Evolutionary conservation across 805 yeast genomes (phyloP).

Genomic region (Priceomyces melissophilus): DNA sequence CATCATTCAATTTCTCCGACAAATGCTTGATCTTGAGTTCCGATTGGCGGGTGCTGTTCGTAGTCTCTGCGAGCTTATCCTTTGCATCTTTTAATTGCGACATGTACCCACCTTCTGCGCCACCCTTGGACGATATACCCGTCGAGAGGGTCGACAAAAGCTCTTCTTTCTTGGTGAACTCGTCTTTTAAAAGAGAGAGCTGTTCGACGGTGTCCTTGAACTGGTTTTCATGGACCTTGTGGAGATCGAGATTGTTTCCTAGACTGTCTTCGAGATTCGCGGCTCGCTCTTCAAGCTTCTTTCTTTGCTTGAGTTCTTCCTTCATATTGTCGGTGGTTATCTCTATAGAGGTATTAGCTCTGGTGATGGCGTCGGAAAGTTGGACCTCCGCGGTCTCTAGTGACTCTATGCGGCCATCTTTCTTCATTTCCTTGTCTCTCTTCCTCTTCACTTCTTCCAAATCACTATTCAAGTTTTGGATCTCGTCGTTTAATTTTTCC

Average conservation of each 20-base stretch:
- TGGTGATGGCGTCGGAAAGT: constrained; percentile 59
- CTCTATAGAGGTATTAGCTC: constrained; percentile 62
- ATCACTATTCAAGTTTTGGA: constrained; percentile 57
- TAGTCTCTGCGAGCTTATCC: constrained; percentile 48
- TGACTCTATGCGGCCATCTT: constrained; percentile 57
- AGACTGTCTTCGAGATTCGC: constrained; percentile 29
- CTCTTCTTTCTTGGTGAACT: constrained; percentile 64
- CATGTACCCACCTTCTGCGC: constrained; percentile 70
- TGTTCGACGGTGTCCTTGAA: constrained; percentile 41
- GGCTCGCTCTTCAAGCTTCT: constrained; percentile 30
- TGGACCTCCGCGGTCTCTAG: constrained; percentile 57
- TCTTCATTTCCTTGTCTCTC: constrained; percentile 55
- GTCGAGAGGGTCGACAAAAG: constrained; percentile 77
- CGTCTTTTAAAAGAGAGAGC: constrained; percentile 45
- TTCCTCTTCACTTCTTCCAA: constrained; percentile 49
- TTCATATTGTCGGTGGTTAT: constrained; percentile 53
- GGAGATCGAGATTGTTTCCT: constrained; percentile 32
- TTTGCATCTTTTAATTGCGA: constrained; percentile 67
- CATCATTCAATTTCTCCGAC: constrained; percentile 44
- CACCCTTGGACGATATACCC: constrained; percentile 84
- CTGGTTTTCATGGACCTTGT: constrained; percentile 41
- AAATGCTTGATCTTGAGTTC: constrained; percentile 58
- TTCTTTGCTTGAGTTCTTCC: constrained; percentile 47
- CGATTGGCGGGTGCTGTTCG: constrained; percentile 56
- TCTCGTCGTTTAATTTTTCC: constrained; percentile 51